Evolutionary conservation across 2,329 filamentous ascomycete genomes (phyloP), one percentile per base, ranked within the genome.

Genomic region (Drechslerella stenobrocha): DNA sequence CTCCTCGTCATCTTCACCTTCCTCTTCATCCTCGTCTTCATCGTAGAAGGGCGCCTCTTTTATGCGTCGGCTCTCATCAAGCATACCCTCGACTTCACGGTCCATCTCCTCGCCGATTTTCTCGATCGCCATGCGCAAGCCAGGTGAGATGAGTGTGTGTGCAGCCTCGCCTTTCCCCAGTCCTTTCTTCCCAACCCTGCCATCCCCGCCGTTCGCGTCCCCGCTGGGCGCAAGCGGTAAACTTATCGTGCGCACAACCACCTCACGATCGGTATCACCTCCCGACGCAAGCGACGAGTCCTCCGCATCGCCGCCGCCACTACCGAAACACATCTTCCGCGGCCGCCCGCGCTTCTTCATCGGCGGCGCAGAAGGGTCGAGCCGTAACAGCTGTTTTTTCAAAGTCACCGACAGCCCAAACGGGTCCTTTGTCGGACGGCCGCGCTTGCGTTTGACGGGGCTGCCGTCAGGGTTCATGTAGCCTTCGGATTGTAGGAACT

Each of bases 381-480:
- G 40, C 13, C 34, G 48, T 13, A 59, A 34, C 20, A 67, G 22
- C 20, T 67, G 53, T 34, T 67, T 67, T 46, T 67, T 67, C 9
- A 67, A 46, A 2, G 61, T 67, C 9, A 67, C 61, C 22, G 53
- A 59, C n/a, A 67, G 26, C 1, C 61, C 61, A 50, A 67, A 67
- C 23, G 61, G 61, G 35, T 67, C 61, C 24, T 67, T 67, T 26
- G 61, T 67, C 1, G 61, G 61, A 15, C 61, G 47, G 7, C 61
- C 61, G 13, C 61, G 47, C 24, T 58, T 59, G 15, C 42, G 32
- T 44, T 67, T 67, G 18, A 47, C 61, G 32, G 61, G 61, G 6
- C 48, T 59, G 44, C 61, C 61, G 61, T 67, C 61, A 23, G 47
- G 52, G 61, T 59, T 59, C 61, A 67, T 67, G 61, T 67, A 67